Conservation (phyloP, 805 yeast species). For the Candida nanaspora region DNA sequence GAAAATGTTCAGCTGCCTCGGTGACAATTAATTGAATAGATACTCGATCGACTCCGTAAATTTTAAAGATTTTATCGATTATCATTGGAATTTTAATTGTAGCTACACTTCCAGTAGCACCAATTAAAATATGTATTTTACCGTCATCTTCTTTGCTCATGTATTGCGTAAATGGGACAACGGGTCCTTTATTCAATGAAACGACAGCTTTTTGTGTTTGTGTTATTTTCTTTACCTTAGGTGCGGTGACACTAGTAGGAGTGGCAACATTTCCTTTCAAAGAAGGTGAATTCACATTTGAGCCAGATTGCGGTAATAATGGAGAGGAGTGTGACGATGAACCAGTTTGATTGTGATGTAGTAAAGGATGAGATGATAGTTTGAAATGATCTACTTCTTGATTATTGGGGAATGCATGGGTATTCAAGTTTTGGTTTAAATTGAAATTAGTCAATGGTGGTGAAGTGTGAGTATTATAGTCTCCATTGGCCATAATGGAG, state of each 20-base stretch:
- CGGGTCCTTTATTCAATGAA: slow-evolving; percentile 52
- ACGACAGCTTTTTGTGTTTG: slow-evolving; percentile 43
- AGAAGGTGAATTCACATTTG: slow-evolving; percentile 14
- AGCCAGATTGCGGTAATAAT: slow-evolving; percentile 7
- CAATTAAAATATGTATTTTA: slow-evolving; percentile 80
- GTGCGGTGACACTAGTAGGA: neutral
- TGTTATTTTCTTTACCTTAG: slow-evolving; percentile 21
- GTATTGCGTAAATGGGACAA: slow-evolving; percentile 69
- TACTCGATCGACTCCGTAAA: slow-evolving; percentile 66
- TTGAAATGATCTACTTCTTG: neutral
- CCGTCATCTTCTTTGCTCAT: slow-evolving; percentile 71
- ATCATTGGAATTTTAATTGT: slow-evolving; percentile 89
- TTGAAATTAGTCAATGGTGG: neutral
- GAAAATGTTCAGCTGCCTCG: slow-evolving; percentile 76
- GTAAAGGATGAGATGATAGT: neutral
- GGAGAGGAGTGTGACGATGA: slow-evolving; percentile 13
- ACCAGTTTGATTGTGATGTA: neutral
- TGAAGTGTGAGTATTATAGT: too few relatives aligned
- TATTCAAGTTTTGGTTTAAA: too few relatives aligned
- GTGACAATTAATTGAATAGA: slow-evolving; percentile 84
- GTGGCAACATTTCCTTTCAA: slow-evolving; percentile 2
- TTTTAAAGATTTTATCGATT: slow-evolving; percentile 76
- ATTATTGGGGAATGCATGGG: neutral
- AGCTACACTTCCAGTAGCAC: slow-evolving; percentile 95
- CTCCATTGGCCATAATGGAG: too few relatives aligned